Evolutionary conservation across 2,329 filamentous ascomycete species (phyloP).

Genomic region (Colletotrichum limetticola): DNA sequence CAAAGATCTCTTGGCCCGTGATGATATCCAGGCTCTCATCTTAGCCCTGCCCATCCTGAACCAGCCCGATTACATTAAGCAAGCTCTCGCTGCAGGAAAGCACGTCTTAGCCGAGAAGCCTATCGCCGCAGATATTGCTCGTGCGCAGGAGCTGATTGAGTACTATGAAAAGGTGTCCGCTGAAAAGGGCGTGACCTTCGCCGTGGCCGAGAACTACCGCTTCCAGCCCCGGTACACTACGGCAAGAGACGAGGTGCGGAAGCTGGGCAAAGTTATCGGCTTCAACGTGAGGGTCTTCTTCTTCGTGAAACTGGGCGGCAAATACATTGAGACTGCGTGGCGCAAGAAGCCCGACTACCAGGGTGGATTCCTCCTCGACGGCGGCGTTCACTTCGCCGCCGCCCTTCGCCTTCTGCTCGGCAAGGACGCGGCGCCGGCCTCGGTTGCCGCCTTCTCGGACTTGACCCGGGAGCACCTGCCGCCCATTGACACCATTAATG

Average conservation of each 20-base stretch:
- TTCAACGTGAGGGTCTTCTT: constrained; percentile 55
- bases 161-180: constrained; percentile 43
- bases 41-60: constrained; percentile 71
- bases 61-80: constrained; percentile 68
- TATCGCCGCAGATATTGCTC: constrained; percentile 67
- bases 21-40: constrained; percentile 66
- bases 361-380: constrained; percentile 81
- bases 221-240: constrained; percentile 67
- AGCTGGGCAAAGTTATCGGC: constrained; percentile 57
- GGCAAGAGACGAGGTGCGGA: constrained; percentile 53
- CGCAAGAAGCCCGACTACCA: constrained; percentile 77
- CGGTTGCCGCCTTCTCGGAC: constrained; percentile 64
- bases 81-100: constrained; percentile 72
- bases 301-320: constrained; percentile 48
- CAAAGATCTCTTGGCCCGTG: constrained; percentile 62
- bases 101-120: constrained; percentile 79
- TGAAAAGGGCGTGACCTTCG: constrained; percentile 55
- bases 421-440: constrained; percentile 48
- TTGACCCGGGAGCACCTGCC: constrained; percentile 62
- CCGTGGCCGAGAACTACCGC: constrained; percentile 79
- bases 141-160: constrained; percentile 52
- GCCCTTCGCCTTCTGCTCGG: constrained; percentile 69
- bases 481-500: constrained; percentile 75
- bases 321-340: constrained; percentile 52
- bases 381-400: constrained; percentile 78